Evolutionary conservation across 225 moss, liverwort and hornwort species (phyloP), one percentile per base, ranked within the genome.

Genomic region (Polytrichum formosum): DNA sequence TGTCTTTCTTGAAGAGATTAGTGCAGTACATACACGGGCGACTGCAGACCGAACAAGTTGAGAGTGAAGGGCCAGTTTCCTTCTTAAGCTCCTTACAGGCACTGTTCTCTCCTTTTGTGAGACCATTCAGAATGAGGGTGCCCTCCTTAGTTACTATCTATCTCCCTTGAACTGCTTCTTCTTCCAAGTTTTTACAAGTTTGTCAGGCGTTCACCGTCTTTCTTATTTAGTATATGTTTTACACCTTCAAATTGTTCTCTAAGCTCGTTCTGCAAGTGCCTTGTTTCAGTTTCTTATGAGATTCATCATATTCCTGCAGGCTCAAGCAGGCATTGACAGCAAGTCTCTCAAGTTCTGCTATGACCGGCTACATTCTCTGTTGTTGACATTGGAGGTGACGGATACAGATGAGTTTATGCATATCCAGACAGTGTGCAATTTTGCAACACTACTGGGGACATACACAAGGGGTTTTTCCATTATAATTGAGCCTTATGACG

Each of bases 341-440:
- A 98, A 98, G 78, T 83, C 92, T 28, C 76, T 98, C 65, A 94
- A 90, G 72, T 98, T 98, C 70, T 98, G 98, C 67, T 98, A 94
- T 66, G 98, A 98, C 78, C 92, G 98, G 55, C 76, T 98, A 64
- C 90, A 90, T 73, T 98, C 98, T 4, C 68, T 98, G 60, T 68
- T 98, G 62, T 68, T 91, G 53, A 98, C 98, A 7, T 72, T 98
- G 74, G 98, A 98, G 75, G 92, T 98, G 61, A 92, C 92, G 13
- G 94, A 98, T 74, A 98, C 94, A 19, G 98, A 98, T 80, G 98
- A 98, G 69, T 98, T 98, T 70, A 82, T 91, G 90, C 85, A 94
- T 56, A 87, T 98, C 70, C 98, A 98, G 79, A 81, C 92, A 21
- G 54, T 98, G n/a, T 94, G 94, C 77, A 90, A 98, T 81, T 98